A percentile compares a stretch with the other conserved stretches of the same genome.
These are phyloP conservation scores for Quercus mongolica DNA, from an alignment of 306 rosid genomes.

Conservation along the genomic window DNA sequence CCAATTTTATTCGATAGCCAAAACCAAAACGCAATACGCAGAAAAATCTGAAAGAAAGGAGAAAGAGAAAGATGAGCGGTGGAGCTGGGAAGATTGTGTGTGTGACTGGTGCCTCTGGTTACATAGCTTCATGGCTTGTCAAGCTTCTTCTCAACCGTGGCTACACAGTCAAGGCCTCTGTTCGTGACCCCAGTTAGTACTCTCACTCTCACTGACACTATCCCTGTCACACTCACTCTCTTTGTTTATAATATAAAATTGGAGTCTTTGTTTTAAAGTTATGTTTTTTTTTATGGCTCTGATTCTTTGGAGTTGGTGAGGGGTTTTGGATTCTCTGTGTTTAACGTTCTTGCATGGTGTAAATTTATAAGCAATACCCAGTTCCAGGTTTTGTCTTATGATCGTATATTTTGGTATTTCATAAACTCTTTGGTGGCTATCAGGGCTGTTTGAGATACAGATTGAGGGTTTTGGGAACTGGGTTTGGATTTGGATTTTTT, in stretches of 20 bases:
- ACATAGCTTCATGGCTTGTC: constrained; percentile 56
- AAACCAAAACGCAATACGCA: neutral
- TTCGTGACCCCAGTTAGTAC: constrained; percentile 43
- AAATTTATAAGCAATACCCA: no score
- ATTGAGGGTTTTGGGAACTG: no score
- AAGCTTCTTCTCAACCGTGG: constrained; percentile 49
- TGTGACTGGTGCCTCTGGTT: constrained; percentile 58
- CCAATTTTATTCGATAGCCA: neutral
- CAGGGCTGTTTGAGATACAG: no score
- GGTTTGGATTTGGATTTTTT: neutral
- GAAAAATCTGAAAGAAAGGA: neutral
- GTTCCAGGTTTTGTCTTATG: no score
- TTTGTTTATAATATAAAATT: no score
- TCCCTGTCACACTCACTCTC: no score
- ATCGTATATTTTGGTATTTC: no score
- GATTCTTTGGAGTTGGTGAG: neutral
- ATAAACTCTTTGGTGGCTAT: no score
- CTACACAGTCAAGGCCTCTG: constrained; percentile 51
- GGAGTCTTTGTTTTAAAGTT: neutral
- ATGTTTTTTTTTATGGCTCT: neutral
- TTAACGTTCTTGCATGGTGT: no score
- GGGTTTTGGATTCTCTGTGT: no score
- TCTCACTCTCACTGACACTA: neutral
- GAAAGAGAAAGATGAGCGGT: constrained; percentile 19
- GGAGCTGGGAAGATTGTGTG: constrained; percentile 38